Conservation (phyloP, 257 asterid genomes). For the Craterostigma plantagineum region DNA sequence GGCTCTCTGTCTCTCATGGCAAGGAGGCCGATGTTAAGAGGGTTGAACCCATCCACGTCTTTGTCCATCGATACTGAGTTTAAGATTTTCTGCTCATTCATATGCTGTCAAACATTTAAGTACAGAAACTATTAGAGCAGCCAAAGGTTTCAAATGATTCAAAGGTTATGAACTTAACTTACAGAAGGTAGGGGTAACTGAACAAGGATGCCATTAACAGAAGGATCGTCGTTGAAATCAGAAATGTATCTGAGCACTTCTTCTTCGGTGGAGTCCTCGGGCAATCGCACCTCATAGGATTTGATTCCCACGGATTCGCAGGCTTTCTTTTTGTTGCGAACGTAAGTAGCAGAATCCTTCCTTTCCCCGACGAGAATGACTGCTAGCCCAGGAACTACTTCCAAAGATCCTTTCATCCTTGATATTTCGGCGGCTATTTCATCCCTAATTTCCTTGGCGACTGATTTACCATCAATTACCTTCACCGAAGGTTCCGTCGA, state of each 20-base stretch:
- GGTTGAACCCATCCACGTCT: constrained; percentile 97
- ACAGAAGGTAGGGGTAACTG: constrained; percentile 94
- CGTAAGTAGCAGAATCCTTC: constrained; percentile 88
- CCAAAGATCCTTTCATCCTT: constrained; percentile 69
- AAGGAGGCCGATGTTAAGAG: constrained; percentile 74
- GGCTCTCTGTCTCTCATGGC: constrained; percentile 97
- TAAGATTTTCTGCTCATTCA: constrained; percentile 62
- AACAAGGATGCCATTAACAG: constrained; percentile 88
- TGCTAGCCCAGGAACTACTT: constrained; percentile 80
- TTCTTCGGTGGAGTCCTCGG: constrained; percentile 56
- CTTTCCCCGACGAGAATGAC: constrained; percentile 87
- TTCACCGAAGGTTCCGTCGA: constrained; percentile 29
- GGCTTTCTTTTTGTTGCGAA: constrained; percentile 83
- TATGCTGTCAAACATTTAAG: constrained; percentile 37
- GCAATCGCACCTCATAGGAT: constrained; percentile 61
- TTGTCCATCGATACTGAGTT: constrained; percentile 77
- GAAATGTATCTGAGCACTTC: constrained; percentile 59
- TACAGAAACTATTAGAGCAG: constrained; percentile 7
- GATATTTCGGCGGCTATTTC: constrained; percentile 59
- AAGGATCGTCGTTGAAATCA: constrained; percentile 56
- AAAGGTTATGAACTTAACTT: no score
- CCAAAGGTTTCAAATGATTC: no score
- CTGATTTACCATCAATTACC: constrained; percentile 67
- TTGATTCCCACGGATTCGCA: constrained; percentile 70
- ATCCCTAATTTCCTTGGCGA: constrained; percentile 56